phyloP scores from a whole-genome alignment of 116 monocot species.

The Posidonia oceanica region DNA sequence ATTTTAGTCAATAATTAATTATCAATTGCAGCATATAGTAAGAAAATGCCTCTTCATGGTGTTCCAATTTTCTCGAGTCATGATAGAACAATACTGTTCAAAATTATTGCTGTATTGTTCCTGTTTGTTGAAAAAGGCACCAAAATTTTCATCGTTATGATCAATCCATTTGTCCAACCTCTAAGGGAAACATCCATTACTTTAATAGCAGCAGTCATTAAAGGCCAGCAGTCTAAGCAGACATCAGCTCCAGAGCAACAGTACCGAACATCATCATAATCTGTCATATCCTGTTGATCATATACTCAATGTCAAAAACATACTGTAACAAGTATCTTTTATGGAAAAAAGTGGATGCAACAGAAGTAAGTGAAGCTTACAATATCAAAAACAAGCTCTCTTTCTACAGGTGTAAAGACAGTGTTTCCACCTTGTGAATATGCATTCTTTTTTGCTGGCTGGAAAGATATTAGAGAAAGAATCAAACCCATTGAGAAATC shows the following conservation, averaged over 20 bases:
- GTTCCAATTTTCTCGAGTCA: no score
- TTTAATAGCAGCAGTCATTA: conserved; percentile 96
- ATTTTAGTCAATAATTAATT: no score
- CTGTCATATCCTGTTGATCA: conserved; percentile 72
- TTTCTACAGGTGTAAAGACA: conserved; percentile 69
- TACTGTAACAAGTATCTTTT: neutral
- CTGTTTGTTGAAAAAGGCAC: no score
- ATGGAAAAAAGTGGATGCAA: neutral
- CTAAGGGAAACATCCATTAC: conserved; percentile 82
- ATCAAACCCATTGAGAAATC: neutral
- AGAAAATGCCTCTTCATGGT: no score
- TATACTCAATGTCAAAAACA: neutral
- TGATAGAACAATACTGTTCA: no score
- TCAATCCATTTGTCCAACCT: conserved; percentile 28
- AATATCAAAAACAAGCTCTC: conserved; percentile 97
- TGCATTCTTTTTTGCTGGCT: conserved; percentile 83
- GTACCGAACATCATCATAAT: conserved; percentile 91
- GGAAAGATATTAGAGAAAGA: conserved; percentile 6
- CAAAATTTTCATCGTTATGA: neutral
- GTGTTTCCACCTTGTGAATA: conserved; percentile 67
- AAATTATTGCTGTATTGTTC: no score
- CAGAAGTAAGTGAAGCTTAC: conserved; percentile 38
- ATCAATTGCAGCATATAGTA: no score
- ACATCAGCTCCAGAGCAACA: conserved; percentile 96
- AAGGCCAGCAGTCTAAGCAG: conserved; percentile 87